Evolutionary conservation across 2,329 filamentous ascomycete species (phyloP).

Genomic region (Emericellopsis cladophorae): DNA sequence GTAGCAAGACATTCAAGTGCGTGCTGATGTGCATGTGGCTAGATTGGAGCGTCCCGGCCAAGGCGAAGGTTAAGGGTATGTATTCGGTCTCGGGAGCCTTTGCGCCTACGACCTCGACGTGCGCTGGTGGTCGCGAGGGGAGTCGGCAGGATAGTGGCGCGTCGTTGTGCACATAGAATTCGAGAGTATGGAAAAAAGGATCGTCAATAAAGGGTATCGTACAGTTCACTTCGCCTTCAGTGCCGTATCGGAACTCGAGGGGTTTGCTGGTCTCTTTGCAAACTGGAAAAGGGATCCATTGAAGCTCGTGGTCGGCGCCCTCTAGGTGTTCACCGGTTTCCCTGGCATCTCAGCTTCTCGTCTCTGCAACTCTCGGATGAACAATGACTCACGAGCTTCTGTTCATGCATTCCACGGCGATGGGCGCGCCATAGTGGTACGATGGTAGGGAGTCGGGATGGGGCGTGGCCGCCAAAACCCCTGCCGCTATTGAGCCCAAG

Average conservation of each 20-base stretch:
- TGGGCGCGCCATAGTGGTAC: conserved; percentile 53
- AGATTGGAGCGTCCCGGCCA: conserved; percentile 78
- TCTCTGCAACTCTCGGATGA: neutral
- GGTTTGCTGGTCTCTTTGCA: conserved; percentile 81
- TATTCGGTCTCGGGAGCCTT: conserved; percentile 42
- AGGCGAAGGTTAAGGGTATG: conserved; percentile 76
- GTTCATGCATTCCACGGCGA: conserved; percentile 62
- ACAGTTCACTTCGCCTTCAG: conserved; percentile 72
- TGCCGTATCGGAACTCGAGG: conserved; percentile 76
- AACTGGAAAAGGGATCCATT: conserved; percentile 82
- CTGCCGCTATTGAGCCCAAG: conserved; percentile 12
- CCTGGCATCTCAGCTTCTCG: conserved; percentile 26
- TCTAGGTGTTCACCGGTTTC: conserved; percentile 86
- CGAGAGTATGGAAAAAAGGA: conserved; percentile 75
- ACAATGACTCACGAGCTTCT: conserved; percentile 48
- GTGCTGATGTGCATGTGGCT: conserved; percentile 87
- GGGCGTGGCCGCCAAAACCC: conserved; percentile 11
- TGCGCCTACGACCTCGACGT: conserved; percentile 42
- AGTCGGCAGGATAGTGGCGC: conserved; percentile 86
- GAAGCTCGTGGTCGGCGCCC: conserved; percentile 65
- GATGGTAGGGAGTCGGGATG: conserved; percentile 37
- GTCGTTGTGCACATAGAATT: conserved; percentile 97
- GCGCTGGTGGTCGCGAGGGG: conserved; percentile 56
- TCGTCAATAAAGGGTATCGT: conserved; percentile 67
- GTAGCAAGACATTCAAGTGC: conserved; percentile 79